Percentiles rank a stretch among this genome's conserved stretches.
Conservation (phyloP, 1,139 yeast genomes). For the Arxiozyma heterogenica region DNA sequence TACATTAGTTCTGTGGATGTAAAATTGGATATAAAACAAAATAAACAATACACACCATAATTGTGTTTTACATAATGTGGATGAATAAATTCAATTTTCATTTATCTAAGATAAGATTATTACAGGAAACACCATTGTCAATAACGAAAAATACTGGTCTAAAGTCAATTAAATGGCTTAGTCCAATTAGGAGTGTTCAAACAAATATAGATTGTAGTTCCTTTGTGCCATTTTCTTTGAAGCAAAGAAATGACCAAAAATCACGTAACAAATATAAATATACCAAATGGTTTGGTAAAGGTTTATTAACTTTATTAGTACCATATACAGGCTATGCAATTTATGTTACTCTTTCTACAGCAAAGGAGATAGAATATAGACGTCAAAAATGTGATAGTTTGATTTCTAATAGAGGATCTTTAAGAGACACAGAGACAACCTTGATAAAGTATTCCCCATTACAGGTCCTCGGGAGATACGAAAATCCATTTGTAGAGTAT, state of each 20-base stretch:
- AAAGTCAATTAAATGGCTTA: background rate
- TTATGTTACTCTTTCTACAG: conserved; percentile 50
- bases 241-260: background rate
- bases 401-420: conserved; percentile 17
- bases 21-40: background rate
- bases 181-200: background rate
- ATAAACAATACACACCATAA: no score
- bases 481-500: conserved; percentile 87
- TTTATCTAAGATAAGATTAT: background rate
- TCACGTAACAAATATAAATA: background rate
- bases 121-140: background rate
- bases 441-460: conserved; percentile 36
- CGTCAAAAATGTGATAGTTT: conserved; percentile 26
- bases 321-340: conserved; percentile 64
- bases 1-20: background rate
- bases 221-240: background rate
- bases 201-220: background rate
- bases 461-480: conserved; percentile 68
- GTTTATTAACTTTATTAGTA: conserved; percentile 27
- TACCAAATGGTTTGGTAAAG: background rate
- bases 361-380: conserved; percentile 47
- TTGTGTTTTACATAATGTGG: background rate
- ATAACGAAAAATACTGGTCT: background rate
- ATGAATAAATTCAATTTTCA: background rate
- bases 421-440: conserved; percentile 25